Evolutionary conservation across 176 grass and related monocot genomes (phyloP), one percentile per base, ranked within the genome.

Genomic region (Rhynchospora tenuis): DNA sequence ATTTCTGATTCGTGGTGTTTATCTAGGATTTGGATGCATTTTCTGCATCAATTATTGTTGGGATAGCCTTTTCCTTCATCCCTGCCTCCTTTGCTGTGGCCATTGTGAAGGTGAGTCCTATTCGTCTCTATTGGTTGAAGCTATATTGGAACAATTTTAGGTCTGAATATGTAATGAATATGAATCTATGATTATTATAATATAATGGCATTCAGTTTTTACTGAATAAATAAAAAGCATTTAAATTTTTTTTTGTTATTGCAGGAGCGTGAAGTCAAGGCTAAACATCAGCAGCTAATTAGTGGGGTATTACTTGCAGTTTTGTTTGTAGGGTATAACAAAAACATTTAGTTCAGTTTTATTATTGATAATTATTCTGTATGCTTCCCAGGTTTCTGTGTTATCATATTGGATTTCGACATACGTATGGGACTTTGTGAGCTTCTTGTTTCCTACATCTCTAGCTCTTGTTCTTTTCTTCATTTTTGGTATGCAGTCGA

Each of bases 21-120:
- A 61, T 87, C 33, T 78, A 89, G 88, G 88, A 89, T 89, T 86
- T 89, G 78, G 88, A 89, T 79, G 88, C 88, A 58, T 89, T 89
- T 70, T 89, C 88, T 83, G 88, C 88, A 65, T 89, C 88, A 61
- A 78, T 89, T 67, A 89, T 89, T 83, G 79, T 89, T 85, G 84
- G 56, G 27, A 86, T 89, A 59, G 88, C 88, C 23, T 89, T 89
- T 78, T 89, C 84, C 15, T 89, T 89, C 58, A 89, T 89, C 28
- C 88, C 88, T 56, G 88, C 88, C 68, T 89, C 88, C 72, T 89
- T 89, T 58, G 88, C 88, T 48, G 88, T 89, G 68, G 28, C 84
- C 12, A 89, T 89, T 83, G 88, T 89, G 61, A 89, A 89, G 88
- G 88, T 83, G 22, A 75, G 54, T 81, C 70, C 9, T 14, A 48